Conservation (phyloP, 345 rosid genomes). For the Turnera subulata region DNA sequence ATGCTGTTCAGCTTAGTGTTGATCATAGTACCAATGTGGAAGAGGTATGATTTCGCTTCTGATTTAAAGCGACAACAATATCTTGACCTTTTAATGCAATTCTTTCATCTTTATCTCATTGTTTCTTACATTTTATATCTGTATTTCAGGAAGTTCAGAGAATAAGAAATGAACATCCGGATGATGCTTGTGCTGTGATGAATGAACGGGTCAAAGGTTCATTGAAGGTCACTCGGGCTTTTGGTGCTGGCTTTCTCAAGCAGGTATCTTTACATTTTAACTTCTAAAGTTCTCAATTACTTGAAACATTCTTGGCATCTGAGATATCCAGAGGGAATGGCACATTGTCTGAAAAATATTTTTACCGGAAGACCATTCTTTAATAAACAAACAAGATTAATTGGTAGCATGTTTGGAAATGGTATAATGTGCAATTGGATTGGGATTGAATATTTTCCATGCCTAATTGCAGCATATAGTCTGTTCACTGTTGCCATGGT, state of each 20-base stretch:
- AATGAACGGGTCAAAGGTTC: constrained; percentile 95
- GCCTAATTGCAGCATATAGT: background rate
- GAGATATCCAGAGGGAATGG: background rate
- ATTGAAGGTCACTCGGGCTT: constrained; percentile 93
- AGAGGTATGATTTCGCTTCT: constrained; percentile 44
- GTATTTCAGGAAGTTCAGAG: constrained; percentile 75
- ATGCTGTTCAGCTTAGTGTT: constrained; percentile 65
- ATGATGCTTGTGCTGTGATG: constrained; percentile 64
- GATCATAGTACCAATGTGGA: constrained; percentile 82
- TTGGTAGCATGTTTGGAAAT: background rate
- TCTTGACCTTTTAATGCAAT: background rate
- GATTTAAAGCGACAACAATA: constrained; percentile 3
- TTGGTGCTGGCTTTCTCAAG: constrained; percentile 93
- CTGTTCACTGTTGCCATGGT: no score
- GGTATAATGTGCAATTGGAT: background rate
- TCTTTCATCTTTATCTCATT: background rate
- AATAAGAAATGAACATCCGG: constrained; percentile 75
- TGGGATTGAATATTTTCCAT: background rate
- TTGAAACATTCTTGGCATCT: background rate
- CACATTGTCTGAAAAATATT: background rate
- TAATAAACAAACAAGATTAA: no score
- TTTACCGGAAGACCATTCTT: background rate
- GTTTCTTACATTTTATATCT: background rate
- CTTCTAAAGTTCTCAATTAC: background rate
- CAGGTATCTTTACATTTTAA: constrained; percentile 42